Conservation (phyloP, 306 rosid genomes). For the Nissolia schottii region DNA sequence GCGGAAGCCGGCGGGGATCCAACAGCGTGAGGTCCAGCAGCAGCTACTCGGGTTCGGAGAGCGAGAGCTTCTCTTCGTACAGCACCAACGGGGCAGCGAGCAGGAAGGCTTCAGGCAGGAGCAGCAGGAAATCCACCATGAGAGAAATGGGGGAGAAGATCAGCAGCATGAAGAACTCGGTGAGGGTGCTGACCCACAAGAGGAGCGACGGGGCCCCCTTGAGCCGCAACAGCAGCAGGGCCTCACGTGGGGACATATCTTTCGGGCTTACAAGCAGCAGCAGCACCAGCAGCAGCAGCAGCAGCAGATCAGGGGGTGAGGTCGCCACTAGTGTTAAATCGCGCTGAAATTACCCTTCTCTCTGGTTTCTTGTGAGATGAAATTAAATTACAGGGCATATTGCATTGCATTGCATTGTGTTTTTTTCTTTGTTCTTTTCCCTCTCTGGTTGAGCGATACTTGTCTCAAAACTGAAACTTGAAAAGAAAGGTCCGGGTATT, state of each 20-base stretch:
- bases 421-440: not conserved
- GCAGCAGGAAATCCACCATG: constrained; percentile 11
- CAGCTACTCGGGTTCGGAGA: too few species aligned
- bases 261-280: constrained; percentile 19
- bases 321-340: constrained; percentile 10
- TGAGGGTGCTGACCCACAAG: not conserved
- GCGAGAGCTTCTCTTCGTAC: too few species aligned
- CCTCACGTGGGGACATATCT: constrained; percentile 16
- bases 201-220: not conserved
- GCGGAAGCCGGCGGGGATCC: too few species aligned
- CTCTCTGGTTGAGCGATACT: not conserved
- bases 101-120: too few species aligned
- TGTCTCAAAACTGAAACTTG: constrained; percentile 10
- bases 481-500: not conserved
- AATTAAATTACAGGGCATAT: not conserved
- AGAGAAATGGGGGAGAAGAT: too few species aligned
- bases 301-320: constrained; percentile 15
- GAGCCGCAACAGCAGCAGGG: constrained; percentile 22
- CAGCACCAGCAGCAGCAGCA: not conserved
- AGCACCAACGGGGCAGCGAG: too few species aligned
- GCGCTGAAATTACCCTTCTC: not conserved
- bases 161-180: too few species aligned
- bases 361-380: not conserved
- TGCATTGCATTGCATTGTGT: constrained; percentile 18
- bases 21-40: too few species aligned